Conservation (phyloP, 371 early-diverging fungal genomes). For the Funneliformis caledonium region DNA sequence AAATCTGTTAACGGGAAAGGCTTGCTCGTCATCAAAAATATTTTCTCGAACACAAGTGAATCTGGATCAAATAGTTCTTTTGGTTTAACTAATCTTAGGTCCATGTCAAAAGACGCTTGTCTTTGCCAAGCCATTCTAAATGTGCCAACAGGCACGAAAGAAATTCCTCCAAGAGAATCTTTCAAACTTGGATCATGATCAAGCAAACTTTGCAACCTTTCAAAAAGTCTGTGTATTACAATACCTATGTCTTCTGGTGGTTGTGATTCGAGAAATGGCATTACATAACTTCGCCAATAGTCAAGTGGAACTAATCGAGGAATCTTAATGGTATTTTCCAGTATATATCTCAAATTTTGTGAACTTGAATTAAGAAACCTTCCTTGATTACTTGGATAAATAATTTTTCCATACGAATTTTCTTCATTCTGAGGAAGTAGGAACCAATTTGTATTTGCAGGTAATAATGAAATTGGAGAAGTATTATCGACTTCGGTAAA, state of each 20-base stretch:
- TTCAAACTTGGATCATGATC: not conserved
- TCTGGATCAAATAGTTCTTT: slow-evolving; percentile 1
- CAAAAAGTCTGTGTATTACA: not conserved
- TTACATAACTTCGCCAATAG: not conserved
- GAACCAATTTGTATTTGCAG: not conserved
- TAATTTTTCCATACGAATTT: not conserved
- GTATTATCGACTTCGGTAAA: slow-evolving; percentile 7
- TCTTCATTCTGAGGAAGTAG: not conserved
- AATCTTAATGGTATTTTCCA: slow-evolving; percentile 6
- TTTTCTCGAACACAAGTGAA: not conserved
- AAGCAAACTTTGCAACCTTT: not conserved
- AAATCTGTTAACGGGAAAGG: not conserved
- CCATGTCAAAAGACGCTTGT: not conserved
- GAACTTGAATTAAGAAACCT: not conserved
- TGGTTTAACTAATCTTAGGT: not conserved
- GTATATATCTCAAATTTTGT: not conserved
- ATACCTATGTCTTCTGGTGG: too few species aligned
- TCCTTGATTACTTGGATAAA: not conserved
- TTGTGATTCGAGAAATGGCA: not conserved
- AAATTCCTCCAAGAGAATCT: not conserved
- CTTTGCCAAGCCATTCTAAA: not conserved
- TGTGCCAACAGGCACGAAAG: not conserved
- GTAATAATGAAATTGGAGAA: not conserved
- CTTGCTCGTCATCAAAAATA: slow-evolving; percentile 9
- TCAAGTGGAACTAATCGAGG: not conserved